Evolutionary conservation across 148 eudicot genomes (phyloP), one percentile per base, ranked within the genome.

Genomic region (Polygonum aviculare): DNA sequence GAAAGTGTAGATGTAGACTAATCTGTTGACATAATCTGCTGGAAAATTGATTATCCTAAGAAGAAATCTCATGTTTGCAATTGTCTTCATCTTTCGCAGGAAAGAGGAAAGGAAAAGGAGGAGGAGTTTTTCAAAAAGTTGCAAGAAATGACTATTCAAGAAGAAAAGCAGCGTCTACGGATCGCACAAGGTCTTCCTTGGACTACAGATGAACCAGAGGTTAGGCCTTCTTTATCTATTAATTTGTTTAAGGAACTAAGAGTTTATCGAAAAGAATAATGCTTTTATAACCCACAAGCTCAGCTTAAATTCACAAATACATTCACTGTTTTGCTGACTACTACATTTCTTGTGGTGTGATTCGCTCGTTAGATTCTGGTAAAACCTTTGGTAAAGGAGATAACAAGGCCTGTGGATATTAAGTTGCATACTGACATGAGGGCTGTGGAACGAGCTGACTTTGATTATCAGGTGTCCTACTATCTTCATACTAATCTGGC

Each of bases 161-260:
- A 94, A 81, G 96, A 89, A 84, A 92, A 86, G 84, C 88, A 83
- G 79, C 88, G 93, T 76, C 82, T 92, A 80, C 96, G 95, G 39
- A 78, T 92, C 77, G 98, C 98, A 9, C 98, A 89, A 85, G 93
- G 96, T 76, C 93, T 94, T 77, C 98, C 98, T 19, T 89, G 92
- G 93, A 94, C 97, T 63, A 94, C 97, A 40, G 98, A 92, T 77
- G 91, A 90, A 73, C 97, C 98, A 39, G 90, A 94, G 96, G 98
- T 94, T 60, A 26, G 16, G 69, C 11, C 69, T n/a, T 10, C 14
- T 60, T 31, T 26, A 38, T 54, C 3, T 12, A 0, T 22, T 2
- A 11, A 60, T 35, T 60, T 60, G 69, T 36, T 11, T 60, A 60
- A 21, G 69, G 31, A 60, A 21, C 2, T 31, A 60, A 38, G 33